phyloP scores from a whole-genome alignment of 352 stramenopile genomes.

The Pythium grandisporangium region DNA sequence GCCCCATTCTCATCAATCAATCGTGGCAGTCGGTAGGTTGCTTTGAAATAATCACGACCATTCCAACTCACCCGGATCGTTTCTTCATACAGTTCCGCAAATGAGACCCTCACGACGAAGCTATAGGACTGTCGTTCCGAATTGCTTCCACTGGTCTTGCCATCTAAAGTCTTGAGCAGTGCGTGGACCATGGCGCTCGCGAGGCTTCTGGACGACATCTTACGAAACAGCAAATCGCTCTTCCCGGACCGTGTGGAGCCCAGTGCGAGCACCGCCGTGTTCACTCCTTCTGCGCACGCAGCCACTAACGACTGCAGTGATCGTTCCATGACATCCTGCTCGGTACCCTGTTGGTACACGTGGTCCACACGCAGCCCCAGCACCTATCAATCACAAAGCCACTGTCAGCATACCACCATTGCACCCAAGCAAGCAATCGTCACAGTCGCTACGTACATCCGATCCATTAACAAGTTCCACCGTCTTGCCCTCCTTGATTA shows the following conservation, averaged over 20 bases:
- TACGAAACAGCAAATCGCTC: slow-evolving; percentile 26
- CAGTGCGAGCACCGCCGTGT: slow-evolving; percentile 28
- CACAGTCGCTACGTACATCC: too few species aligned
- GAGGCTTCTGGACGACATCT: slow-evolving; percentile 18
- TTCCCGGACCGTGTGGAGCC: slow-evolving; percentile 28
- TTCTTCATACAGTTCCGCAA: slow-evolving; percentile 50
- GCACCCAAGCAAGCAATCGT: not conserved
- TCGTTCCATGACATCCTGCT: slow-evolving; percentile 33
- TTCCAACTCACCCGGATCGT: slow-evolving; percentile 25
- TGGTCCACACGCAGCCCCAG: slow-evolving; percentile 20
- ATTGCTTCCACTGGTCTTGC: too few species aligned
- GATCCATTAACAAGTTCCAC: slow-evolving; percentile 18
- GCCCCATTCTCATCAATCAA: too few species aligned
- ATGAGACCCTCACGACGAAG: slow-evolving; percentile 30
- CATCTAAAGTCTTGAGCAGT: slow-evolving; percentile 18
- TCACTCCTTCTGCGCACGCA: slow-evolving; percentile 41
- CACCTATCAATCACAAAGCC: slow-evolving; percentile 8
- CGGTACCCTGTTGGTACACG: slow-evolving; percentile 27
- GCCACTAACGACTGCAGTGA: slow-evolving; percentile 27
- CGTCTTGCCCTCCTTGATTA: slow-evolving; percentile 31
- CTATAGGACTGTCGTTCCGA: too few species aligned
- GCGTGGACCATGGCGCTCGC: slow-evolving; percentile 20
- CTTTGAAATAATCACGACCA: too few species aligned
- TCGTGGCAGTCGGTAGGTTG: too few species aligned
- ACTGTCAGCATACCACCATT: not conserved